phyloP scores from a whole-genome alignment of 495 filamentous ascomycete species.

The Bacidia rubella region DNA sequence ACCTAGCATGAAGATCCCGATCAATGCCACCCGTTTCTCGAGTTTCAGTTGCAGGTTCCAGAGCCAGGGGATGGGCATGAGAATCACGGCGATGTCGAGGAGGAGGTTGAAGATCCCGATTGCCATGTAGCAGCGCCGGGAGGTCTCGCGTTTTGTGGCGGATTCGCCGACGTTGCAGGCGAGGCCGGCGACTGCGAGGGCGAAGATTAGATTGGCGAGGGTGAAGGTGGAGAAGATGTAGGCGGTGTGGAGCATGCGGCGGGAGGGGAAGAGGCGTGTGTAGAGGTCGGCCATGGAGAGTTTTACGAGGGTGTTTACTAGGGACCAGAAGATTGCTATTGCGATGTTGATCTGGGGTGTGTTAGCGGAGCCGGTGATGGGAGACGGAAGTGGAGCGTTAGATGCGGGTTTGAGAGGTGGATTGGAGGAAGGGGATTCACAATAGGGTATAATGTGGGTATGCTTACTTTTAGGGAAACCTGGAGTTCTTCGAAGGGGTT shows the following conservation, averaged over 20 bases:
- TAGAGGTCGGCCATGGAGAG: background rate
- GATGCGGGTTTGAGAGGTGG: too few relatives aligned
- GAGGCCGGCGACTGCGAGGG: background rate
- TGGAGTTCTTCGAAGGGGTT: background rate
- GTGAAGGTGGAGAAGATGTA: background rate
- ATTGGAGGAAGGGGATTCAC: too few relatives aligned
- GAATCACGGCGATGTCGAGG: background rate
- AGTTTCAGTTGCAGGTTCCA: background rate
- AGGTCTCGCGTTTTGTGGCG: background rate
- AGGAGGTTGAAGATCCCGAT: background rate
- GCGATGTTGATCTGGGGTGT: background rate
- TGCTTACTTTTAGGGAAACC: background rate
- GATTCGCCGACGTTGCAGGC: background rate
- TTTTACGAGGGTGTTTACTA: conserved; percentile 1
- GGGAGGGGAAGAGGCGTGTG: background rate
- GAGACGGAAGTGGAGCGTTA: background rate
- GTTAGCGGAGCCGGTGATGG: background rate
- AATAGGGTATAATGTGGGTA: too few relatives aligned
- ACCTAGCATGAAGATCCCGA: background rate
- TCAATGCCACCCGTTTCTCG: background rate
- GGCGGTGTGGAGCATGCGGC: background rate
- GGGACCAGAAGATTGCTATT: background rate
- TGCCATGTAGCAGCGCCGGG: background rate
- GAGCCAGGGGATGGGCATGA: background rate
- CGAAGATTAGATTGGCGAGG: background rate